Percentiles rank a stretch among this genome's conserved stretches.
Conservation (phyloP, 345 rosid species). For the Cardiospermum halicacabum region DNA sequence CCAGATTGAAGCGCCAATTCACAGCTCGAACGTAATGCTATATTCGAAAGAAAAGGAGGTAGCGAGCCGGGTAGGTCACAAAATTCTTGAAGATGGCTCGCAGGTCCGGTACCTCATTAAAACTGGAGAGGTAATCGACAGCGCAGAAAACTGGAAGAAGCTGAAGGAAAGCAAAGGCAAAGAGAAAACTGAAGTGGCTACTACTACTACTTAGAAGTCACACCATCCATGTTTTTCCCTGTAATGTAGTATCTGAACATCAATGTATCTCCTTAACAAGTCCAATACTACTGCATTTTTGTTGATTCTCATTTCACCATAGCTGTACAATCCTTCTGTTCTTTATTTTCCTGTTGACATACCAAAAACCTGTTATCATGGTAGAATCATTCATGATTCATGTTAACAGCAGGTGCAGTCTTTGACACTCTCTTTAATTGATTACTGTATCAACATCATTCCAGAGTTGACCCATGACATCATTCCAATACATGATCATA, state of each 20-base stretch:
- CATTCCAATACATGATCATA: background rate
- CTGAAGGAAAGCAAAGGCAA: constrained; percentile 56
- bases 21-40: constrained; percentile 93
- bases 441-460: too few species aligned
- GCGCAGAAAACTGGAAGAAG: constrained; percentile 63
- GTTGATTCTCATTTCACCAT: background rate
- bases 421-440: too few species aligned
- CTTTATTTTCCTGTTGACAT: background rate
- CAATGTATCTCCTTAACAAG: background rate
- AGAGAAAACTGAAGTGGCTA: constrained; percentile 54
- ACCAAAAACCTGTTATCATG: too few species aligned
- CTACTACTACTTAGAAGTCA: constrained; percentile 23
- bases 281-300: background rate
- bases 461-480: too few species aligned
- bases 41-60: constrained; percentile 78
- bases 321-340: background rate
- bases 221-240: background rate
- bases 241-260: constrained; percentile 1
- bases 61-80: constrained; percentile 82
- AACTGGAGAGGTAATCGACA: constrained; percentile 84
- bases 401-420: too few species aligned
- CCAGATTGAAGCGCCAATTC: constrained; percentile 92
- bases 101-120: constrained; percentile 72
- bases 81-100: constrained; percentile 60
- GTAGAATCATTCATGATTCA: too few species aligned